phyloP scores from a whole-genome alignment of 306 rosid species.

The Biancaea sappan region DNA sequence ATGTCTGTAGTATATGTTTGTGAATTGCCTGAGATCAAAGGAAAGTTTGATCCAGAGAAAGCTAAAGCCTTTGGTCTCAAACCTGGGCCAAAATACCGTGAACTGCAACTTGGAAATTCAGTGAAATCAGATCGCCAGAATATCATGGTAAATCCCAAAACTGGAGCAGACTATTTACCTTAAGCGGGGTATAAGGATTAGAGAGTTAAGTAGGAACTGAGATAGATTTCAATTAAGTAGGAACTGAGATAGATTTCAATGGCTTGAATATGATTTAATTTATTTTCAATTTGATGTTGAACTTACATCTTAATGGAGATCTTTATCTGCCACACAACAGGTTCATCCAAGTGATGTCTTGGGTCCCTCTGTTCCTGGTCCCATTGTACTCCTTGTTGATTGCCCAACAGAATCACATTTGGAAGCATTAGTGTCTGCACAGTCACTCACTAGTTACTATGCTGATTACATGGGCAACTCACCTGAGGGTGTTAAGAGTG shows the following conservation, averaged over 20 bases:
- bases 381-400: constrained; percentile 86
- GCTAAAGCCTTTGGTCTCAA: constrained; percentile 76
- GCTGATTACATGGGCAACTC: constrained; percentile 47
- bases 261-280: constrained; percentile 23
- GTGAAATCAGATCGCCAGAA: constrained; percentile 78
- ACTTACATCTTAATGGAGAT: constrained; percentile 27
- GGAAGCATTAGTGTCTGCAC: constrained; percentile 58
- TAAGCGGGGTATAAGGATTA: constrained; percentile 18
- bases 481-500: constrained; percentile 54
- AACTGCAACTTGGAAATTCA: constrained; percentile 78
- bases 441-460: constrained; percentile 57
- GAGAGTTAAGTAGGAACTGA: constrained; percentile 7
- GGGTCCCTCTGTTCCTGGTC: constrained; percentile 93
- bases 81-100: constrained; percentile 84
- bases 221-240: constrained; percentile 8
- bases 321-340: constrained; percentile 47
- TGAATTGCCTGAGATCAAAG: constrained; percentile 87
- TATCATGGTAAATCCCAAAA: constrained; percentile 62
- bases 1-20: constrained; percentile 87
- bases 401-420: constrained; percentile 89
- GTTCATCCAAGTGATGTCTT: constrained; percentile 93
- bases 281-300: constrained; percentile 24
- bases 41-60: constrained; percentile 78
- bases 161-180: constrained; percentile 5
- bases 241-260: constrained; percentile 15